Percentiles rank a stretch among this genome's conserved stretches.
phyloP scores from a whole-genome alignment of 768 basidiomycete genomes.

The Lactifluus piperatus region DNA sequence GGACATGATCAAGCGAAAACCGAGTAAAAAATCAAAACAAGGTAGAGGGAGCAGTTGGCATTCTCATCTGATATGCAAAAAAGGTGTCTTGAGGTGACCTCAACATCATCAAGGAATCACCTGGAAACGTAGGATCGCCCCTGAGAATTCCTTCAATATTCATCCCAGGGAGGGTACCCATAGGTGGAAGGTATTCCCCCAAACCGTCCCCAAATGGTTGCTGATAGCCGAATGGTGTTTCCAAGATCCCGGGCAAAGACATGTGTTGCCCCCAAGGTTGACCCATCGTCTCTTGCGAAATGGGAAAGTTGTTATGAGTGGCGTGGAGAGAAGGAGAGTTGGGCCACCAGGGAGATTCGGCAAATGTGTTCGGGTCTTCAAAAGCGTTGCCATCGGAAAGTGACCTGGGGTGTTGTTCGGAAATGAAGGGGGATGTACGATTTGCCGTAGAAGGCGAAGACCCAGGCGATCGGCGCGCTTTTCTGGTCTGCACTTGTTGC shows the following conservation, averaged over 20 bases:
- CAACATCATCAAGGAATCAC: slow-evolving; percentile 4
- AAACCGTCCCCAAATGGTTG: slow-evolving; percentile 14
- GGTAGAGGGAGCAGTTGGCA: neutral
- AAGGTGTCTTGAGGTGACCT: neutral
- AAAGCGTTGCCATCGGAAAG: neutral
- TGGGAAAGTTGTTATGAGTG: neutral
- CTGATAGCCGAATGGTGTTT: slow-evolving; percentile 3
- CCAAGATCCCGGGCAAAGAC: slow-evolving; percentile 2
- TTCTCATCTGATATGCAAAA: slow-evolving; percentile 2
- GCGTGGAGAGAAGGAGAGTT: neutral
- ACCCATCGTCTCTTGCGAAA: neutral
- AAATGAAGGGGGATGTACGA: neutral
- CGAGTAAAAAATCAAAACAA: neutral
- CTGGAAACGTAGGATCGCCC: neutral
- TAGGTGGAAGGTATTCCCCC: neutral
- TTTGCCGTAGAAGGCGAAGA: neutral
- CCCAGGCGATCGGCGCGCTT: slow-evolving; percentile 16
- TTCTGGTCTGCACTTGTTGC: slow-evolving; percentile 14
- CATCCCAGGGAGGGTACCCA: neutral
- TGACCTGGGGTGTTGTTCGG: neutral
- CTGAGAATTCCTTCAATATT: neutral
- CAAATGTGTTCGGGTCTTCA: neutral
- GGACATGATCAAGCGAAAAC: neutral
- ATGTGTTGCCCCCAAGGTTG: neutral
- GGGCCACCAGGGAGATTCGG: neutral